These are phyloP conservation scores for Trametes villosa DNA, from an alignment of 768 basidiomycete species.

Conservation along the genomic window DNA sequence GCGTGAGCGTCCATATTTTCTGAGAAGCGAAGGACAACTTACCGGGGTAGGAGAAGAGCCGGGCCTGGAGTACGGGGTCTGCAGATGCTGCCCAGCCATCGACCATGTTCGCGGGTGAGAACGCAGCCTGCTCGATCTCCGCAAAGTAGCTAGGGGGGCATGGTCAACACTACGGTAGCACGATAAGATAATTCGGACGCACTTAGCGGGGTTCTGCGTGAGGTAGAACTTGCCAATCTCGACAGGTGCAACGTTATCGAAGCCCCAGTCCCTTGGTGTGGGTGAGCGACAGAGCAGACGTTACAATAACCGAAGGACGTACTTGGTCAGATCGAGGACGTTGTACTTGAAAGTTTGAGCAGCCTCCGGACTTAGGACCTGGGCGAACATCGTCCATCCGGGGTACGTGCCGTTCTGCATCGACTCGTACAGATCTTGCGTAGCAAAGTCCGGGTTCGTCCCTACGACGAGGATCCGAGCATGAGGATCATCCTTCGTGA, in stretches of 20 bases:
- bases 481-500: background rate
- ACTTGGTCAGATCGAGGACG: conserved; percentile 56
- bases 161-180: background rate
- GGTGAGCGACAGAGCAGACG: background rate
- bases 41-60: conserved; percentile 62
- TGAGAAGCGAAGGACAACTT: conserved; percentile 3
- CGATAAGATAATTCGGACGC: background rate
- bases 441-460: conserved; percentile 53
- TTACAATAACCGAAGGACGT: conserved; percentile 1
- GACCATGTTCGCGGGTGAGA: conserved; percentile 55
- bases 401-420: conserved; percentile 58
- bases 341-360: conserved; percentile 56
- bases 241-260: conserved; percentile 37
- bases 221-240: conserved; percentile 45
- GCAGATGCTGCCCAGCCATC: conserved; percentile 52
- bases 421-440: conserved; percentile 57
- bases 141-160: conserved; percentile 34
- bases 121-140: conserved; percentile 49
- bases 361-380: conserved; percentile 54
- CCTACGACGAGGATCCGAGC: conserved; percentile 7
- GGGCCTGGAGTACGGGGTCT: conserved; percentile 61
- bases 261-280: conserved; percentile 39
- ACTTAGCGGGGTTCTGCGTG: conserved; percentile 42
- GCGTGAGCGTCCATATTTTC: background rate
- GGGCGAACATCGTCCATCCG: conserved; percentile 61